Conservation (phyloP, 768 basidiomycete genomes). For the Boletus tomentosulus region DNA sequence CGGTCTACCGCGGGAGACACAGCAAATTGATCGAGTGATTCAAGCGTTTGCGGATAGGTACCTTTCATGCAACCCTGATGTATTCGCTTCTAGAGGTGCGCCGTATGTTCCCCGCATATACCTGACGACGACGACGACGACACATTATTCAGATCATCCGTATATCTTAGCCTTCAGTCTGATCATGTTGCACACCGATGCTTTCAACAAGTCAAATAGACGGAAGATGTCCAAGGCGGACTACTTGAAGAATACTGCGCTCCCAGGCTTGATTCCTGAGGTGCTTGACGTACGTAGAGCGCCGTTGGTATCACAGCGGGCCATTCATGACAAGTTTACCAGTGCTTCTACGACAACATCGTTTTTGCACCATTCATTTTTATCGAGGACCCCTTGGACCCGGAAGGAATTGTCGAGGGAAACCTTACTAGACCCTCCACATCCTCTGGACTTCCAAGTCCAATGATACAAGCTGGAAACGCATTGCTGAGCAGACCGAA, state of each 20-base stretch:
- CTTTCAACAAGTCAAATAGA: slow-evolving; percentile 96
- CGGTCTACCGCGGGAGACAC: slow-evolving; percentile 89
- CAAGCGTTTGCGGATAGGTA: slow-evolving; percentile 92
- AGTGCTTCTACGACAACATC: slow-evolving; percentile 98
- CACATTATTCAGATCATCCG: slow-evolving; percentile 64
- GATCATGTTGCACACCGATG: slow-evolving; percentile 98
- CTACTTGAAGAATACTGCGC: slow-evolving; percentile 86
- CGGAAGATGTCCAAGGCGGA: slow-evolving; percentile 95
- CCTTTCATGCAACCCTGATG: slow-evolving; percentile 70
- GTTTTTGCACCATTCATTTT: slow-evolving; percentile 95
- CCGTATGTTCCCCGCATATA: neutral
- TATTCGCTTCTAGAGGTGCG: slow-evolving; percentile 77
- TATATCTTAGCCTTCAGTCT: slow-evolving; percentile 96
- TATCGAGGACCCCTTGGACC: slow-evolving; percentile 84
- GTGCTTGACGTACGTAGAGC: slow-evolving; percentile 71
- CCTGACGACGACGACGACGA: neutral
- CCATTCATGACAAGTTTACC: neutral
- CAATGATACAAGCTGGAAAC: slow-evolving; percentile 30
- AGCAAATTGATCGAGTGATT: slow-evolving; percentile 97
- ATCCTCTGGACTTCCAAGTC: slow-evolving; percentile 26
- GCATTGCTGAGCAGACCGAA: slow-evolving; percentile 55
- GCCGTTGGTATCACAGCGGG: neutral
- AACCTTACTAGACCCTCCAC: slow-evolving; percentile 38
- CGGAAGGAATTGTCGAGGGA: slow-evolving; percentile 47
- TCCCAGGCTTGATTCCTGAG: slow-evolving; percentile 79